These are phyloP conservation scores for Pulveroboletus sp. DNA, from an alignment of 768 basidiomycete genomes.

Conservation along the genomic window DNA sequence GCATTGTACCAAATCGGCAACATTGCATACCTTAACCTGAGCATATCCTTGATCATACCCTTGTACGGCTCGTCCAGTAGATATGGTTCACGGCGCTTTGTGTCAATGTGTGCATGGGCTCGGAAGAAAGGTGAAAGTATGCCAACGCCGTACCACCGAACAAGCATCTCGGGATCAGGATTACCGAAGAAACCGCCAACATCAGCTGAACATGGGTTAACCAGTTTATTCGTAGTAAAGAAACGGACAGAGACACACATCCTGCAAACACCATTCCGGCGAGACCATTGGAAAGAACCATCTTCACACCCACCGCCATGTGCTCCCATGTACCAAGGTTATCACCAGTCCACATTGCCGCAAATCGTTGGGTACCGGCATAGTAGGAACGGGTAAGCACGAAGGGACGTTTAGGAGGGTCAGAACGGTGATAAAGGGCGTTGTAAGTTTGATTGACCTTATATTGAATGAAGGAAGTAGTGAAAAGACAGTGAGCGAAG, in stretches of 20 bases:
- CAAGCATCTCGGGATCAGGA: conserved; percentile 89
- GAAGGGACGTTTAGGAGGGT: conserved; percentile 80
- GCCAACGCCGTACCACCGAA: conserved; percentile 96
- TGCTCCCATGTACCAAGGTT: conserved; percentile 98
- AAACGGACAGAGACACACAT: conserved; percentile 48
- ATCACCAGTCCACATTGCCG: conserved; percentile 99
- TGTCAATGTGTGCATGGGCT: conserved; percentile 96
- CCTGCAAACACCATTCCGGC: conserved; percentile 90
- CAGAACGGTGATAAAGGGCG: conserved; percentile 71
- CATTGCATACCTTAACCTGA: conserved; percentile 80
- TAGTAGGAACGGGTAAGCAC: conserved; percentile 94
- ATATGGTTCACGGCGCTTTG: conserved; percentile 95
- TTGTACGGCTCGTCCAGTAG: conserved; percentile 87
- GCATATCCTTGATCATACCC: conserved; percentile 68
- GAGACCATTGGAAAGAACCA: conserved; percentile 84
- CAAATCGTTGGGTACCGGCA: conserved; percentile 91
- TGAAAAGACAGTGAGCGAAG: neutral
- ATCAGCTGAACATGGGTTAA: conserved; percentile 61
- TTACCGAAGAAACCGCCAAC: conserved; percentile 99
- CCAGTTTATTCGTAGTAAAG: neutral
- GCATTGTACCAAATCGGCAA: conserved; percentile 97
- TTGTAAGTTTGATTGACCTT: conserved; percentile 83
- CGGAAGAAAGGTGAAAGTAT: conserved; percentile 97
- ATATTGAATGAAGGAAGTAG: neutral
- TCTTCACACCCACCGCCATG: conserved; percentile 88